A percentile compares a stretch with the other conserved stretches of the same genome.
Conservation (phyloP, 768 basidiomycete genomes). For the Suillus americanus region DNA sequence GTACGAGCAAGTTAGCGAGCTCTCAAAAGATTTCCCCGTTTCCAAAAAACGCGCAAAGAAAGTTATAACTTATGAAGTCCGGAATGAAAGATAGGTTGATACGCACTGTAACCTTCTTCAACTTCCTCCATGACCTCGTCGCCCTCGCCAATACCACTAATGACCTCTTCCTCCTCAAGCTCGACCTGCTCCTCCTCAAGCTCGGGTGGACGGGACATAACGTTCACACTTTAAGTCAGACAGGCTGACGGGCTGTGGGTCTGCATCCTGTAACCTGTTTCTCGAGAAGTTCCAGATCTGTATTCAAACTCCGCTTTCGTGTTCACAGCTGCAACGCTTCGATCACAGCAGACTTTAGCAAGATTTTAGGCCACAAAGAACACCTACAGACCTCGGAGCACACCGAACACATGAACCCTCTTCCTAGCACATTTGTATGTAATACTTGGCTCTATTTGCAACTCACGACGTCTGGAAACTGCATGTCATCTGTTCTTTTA, state of each 20-base stretch:
- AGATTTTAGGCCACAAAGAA: neutral
- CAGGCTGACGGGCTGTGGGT: constrained; percentile 21
- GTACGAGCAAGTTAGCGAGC: neutral
- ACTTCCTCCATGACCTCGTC: constrained; percentile 80
- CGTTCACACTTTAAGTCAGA: constrained; percentile 21
- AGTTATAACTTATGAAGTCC: constrained; percentile 5
- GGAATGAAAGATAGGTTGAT: constrained; percentile 18
- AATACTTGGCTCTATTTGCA: neutral
- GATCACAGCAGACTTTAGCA: neutral
- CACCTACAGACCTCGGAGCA: neutral
- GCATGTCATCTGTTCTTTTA: constrained; percentile 51
- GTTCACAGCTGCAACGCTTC: neutral
- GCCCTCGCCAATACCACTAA: constrained; percentile 58
- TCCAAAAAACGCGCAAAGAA: constrained; percentile 2
- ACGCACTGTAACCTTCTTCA: constrained; percentile 77
- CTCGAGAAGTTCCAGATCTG: constrained; percentile 28
- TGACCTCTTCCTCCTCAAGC: constrained; percentile 61
- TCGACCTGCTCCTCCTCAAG: constrained; percentile 49
- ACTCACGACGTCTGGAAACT: constrained; percentile 30
- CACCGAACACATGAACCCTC: neutral
- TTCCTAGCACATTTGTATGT: constrained; percentile 9
- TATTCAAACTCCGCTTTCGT: constrained; percentile 31
- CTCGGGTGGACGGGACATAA: constrained; percentile 39
- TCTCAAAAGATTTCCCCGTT: constrained; percentile 1
- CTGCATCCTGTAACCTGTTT: constrained; percentile 9